Evolutionary conservation across 2,329 filamentous ascomycete species (phyloP).

Genomic region (Ceratocystis diversiconidia): DNA sequence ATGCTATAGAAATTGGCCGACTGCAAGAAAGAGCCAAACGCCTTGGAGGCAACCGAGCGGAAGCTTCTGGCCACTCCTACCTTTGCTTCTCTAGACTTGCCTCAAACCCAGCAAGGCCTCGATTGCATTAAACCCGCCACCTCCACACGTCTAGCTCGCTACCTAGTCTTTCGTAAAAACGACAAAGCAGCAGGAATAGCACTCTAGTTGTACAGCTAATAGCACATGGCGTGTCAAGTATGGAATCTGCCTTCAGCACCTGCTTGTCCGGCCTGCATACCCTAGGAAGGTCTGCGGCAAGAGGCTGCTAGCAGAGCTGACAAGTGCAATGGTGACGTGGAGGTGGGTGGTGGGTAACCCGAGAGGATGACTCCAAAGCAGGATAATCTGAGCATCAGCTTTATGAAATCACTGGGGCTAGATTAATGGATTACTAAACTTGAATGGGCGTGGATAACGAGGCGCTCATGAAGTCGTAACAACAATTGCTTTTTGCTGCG

Average conservation of each 20-base stretch:
- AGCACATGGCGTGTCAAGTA: conserved; percentile 80
- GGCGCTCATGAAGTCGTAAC: conserved; percentile 43
- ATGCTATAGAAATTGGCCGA: conserved; percentile 75
- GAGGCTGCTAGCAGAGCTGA: conserved; percentile 57
- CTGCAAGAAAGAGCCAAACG: conserved; percentile 65
- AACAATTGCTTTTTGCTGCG: too few relatives aligned
- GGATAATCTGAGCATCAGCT: conserved; percentile 81
- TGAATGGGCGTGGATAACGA: conserved; percentile 61
- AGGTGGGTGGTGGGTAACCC: conserved; percentile 57
- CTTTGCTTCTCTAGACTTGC: conserved; percentile 46
- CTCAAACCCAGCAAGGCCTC: conserved; percentile 26
- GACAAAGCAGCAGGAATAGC: conserved; percentile 56
- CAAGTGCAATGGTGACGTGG: conserved; percentile 52
- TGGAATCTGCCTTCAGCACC: conserved; percentile 84
- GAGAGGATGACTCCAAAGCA: conserved; percentile 90
- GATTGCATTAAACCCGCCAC: conserved; percentile 41
- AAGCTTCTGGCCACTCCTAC: conserved; percentile 62
- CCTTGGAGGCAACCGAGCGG: conserved; percentile 65
- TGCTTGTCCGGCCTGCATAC: conserved; percentile 62
- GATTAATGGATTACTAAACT: conserved; percentile 55
- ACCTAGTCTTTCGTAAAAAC: conserved; percentile 48
- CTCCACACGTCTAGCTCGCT: conserved; percentile 53
- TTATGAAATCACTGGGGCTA: conserved; percentile 65
- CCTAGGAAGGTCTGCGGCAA: conserved; percentile 70
- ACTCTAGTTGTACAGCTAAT: conserved; percentile 86